Base-by-base conservation (phyloP, 257 asterid species). In the Rhazya stricta region DNA sequence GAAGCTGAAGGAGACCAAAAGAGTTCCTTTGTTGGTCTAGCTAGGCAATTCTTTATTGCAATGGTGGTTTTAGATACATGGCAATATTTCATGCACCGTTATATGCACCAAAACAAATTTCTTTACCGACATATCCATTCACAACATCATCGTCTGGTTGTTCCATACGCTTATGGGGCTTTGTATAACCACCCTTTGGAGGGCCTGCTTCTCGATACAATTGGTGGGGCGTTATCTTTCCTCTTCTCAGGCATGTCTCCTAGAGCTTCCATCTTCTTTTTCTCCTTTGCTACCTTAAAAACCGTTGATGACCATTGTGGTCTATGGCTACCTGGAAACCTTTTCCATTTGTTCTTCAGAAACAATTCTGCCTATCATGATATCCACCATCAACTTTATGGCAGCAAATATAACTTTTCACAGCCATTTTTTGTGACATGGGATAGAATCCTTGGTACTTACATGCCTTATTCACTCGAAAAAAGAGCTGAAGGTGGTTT, bases 241-340 rank as follows among this genome's bases (percentile, higher is more conserved):
- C 95, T 94, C 9, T 75, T 83, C 68, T 94, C 97, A 7, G 97
- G 97, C 86, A 94, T 94, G 96, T 88, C 98, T 53, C 97, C 97
- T 5, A 83, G 92, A 29, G 75, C 92, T 58, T 90, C 98, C 74
- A 94, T 94, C 79, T 89, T 90, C 89, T 91, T 94, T 85, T 91
- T 94, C 80, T 91, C 97, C 48, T 94, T 94, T 51, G 97, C 97
- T 30, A 90, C 98, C 23, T 80, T 92, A 32, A 94, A 94, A 79
- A 94, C 97, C 1, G 97, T 92, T 23, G 97, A 94, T 53, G 98
- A 92, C 46, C 97, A 91, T 76, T 91, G 98, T 41, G 98, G 97
- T 60, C 82, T 94, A 30, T 91, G 97, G 97, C 85, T 94, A 41
- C 97, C 97, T 2, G 94, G 97, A 63, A 94, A 94, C 73, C 91